Conservation (phyloP, 2,329 filamentous ascomycete genomes). For the Tolypocladium inflatum region DNA sequence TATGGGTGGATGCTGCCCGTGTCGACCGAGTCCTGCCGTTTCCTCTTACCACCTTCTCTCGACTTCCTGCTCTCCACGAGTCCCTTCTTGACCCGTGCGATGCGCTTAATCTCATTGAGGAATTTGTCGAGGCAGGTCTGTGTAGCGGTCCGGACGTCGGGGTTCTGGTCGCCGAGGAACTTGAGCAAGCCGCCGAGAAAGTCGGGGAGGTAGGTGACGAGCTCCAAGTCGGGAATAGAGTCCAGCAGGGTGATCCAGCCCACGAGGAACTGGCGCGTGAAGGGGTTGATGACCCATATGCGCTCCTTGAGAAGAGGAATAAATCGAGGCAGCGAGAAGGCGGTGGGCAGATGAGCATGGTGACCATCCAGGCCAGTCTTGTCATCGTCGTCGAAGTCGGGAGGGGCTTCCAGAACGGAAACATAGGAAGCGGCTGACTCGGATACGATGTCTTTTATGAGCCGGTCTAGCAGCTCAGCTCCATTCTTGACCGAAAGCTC, state of each 20-base stretch:
- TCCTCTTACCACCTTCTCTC: conserved; percentile 56
- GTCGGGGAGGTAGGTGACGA: conserved; percentile 85
- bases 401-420: conserved; percentile 64
- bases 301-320: conserved; percentile 90
- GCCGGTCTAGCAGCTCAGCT: conserved; percentile 84
- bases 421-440: conserved; percentile 94
- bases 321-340: conserved; percentile 84
- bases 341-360: conserved; percentile 55
- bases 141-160: conserved; percentile 90
- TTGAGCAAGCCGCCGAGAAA: conserved; percentile 85
- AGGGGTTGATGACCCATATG: conserved; percentile 89
- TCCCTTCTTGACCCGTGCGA: conserved; percentile 84
- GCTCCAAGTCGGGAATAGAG: conserved; percentile 91
- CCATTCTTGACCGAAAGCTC: conserved; percentile 98
- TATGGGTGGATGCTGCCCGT: conserved; percentile 50
- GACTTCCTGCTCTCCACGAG: conserved; percentile 78
- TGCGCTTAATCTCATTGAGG: conserved; percentile 86
- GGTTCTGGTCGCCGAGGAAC: conserved; percentile 84
- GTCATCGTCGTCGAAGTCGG: conserved; percentile 35
- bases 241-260: conserved; percentile 93
- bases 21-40: conserved; percentile 61
- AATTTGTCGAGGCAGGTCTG: conserved; percentile 85
- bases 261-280: conserved; percentile 88
- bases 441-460: conserved; percentile 93
- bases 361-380: conserved; percentile 33